Percentiles rank a stretch among this genome's conserved stretches.
phyloP scores from a whole-genome alignment of 352 stramenopile genomes.

The Pythium aquatile region DNA sequence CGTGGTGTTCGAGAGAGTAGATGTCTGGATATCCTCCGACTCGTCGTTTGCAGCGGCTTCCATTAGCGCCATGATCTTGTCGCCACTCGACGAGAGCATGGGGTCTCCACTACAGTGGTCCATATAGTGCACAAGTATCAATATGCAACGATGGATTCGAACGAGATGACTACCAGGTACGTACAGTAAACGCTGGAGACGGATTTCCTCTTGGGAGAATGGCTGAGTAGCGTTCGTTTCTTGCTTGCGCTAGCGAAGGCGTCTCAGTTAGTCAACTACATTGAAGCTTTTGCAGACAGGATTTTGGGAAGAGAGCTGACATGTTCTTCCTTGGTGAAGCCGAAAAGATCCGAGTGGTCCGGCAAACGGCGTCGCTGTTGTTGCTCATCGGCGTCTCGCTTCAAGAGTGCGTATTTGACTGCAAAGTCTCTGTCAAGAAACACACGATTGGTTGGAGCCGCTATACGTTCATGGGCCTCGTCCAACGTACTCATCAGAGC shows the following conservation, averaged over 20 bases:
- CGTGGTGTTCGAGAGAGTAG: background rate
- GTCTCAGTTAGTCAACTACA: too few relatives aligned
- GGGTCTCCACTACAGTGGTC: slow-evolving; percentile 35
- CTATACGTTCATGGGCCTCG: background rate
- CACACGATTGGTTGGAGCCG: background rate
- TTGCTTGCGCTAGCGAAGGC: background rate
- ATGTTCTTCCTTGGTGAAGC: background rate
- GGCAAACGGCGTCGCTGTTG: background rate
- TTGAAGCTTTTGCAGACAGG: too few relatives aligned
- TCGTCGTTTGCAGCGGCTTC: slow-evolving; percentile 29
- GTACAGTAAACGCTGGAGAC: background rate
- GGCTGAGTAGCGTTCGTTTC: background rate
- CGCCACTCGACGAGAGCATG: slow-evolving; percentile 44
- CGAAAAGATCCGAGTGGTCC: background rate
- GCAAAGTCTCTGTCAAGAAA: background rate
- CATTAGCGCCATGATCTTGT: slow-evolving; percentile 52
- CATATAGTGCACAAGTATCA: background rate
- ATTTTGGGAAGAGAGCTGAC: too few relatives aligned
- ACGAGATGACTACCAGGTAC: background rate
- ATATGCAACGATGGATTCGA: background rate
- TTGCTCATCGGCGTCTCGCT: background rate
- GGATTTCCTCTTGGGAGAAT: background rate
- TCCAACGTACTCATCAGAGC: background rate
- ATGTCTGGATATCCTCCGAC: background rate
- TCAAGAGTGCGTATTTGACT: background rate